These are phyloP conservation scores for Infundibulicybe gibba DNA, from an alignment of 768 basidiomycete genomes.

Conservation along the genomic window DNA sequence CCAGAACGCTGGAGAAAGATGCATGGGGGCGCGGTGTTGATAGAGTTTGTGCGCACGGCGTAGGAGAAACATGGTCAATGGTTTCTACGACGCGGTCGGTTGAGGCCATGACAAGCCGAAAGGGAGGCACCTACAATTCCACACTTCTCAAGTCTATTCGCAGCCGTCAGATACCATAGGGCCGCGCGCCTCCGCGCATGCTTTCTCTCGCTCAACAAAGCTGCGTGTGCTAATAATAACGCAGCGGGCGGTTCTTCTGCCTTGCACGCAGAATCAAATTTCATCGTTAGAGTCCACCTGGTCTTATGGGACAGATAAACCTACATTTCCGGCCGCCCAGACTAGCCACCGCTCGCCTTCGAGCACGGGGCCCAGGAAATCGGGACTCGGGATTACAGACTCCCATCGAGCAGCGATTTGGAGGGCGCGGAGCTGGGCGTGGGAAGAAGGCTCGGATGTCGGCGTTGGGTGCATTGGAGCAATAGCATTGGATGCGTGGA, in stretches of 20 bases:
- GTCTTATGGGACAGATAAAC: slow-evolving; percentile 18
- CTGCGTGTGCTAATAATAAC: slow-evolving; percentile 78
- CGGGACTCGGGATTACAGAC: slow-evolving; percentile 48
- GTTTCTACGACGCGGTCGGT: slow-evolving; percentile 52
- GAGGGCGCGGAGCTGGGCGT: slow-evolving; percentile 66
- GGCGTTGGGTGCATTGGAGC: slow-evolving; percentile 38
- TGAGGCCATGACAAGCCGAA: slow-evolving; percentile 1
- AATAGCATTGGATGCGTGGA: slow-evolving; percentile 63
- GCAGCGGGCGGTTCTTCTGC: slow-evolving; percentile 81
- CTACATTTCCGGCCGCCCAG: slow-evolving; percentile 79
- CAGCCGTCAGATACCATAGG: slow-evolving; percentile 76
- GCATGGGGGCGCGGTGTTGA: slow-evolving; percentile 43
- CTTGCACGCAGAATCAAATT: slow-evolving; percentile 39
- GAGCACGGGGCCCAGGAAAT: slow-evolving; percentile 53
- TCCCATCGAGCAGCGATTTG: slow-evolving; percentile 78
- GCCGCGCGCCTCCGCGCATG: slow-evolving; percentile 60
- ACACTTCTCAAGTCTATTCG: slow-evolving; percentile 76
- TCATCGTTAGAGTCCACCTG: neutral
- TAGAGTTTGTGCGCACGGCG: slow-evolving; percentile 68
- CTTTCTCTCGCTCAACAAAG: slow-evolving; percentile 61
- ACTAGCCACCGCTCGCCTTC: slow-evolving; percentile 87
- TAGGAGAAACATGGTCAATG: slow-evolving; percentile 79
- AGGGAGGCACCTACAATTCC: slow-evolving; percentile 62
- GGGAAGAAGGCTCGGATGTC: slow-evolving; percentile 47
- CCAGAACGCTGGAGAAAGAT: slow-evolving; percentile 79